A percentile compares a stretch with the other conserved stretches of the same genome.
Evolutionary conservation across 352 stramenopile species (phyloP).

Genomic region (Pythium vanterpoolii): DNA sequence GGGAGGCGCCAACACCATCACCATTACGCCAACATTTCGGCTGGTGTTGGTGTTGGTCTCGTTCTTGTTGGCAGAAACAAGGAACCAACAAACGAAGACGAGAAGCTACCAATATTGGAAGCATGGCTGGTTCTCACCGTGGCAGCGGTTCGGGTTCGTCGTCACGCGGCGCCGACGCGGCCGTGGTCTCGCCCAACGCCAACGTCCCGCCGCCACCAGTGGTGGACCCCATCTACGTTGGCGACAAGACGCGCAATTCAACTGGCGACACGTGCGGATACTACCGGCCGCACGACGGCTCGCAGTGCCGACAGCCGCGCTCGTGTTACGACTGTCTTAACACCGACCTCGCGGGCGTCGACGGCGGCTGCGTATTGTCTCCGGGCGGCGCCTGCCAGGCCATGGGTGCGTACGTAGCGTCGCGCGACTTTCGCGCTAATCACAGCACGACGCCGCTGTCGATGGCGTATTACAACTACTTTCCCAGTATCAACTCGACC

Average conservation of each 20-base stretch:
- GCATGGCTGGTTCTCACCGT: conserved; percentile 13
- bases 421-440: conserved; percentile 59
- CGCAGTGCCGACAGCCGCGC: conserved; percentile 51
- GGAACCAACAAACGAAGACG: not conserved
- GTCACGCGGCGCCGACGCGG: not conserved
- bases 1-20: not conserved
- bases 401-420: conserved; percentile 46
- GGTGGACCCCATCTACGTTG: conserved; percentile 20
- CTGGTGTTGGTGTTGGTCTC: not conserved
- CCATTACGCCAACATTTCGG: not conserved
- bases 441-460: conserved; percentile 26
- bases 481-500: conserved; percentile 51
- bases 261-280: conserved; percentile 62
- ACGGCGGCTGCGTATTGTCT: conserved; percentile 48
- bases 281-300: conserved; percentile 36
- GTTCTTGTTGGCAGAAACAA: too few species aligned
- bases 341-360: conserved; percentile 27
- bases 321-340: conserved; percentile 76
- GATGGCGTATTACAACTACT: conserved; percentile 53
- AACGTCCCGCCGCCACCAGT: not conserved
- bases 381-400: conserved; percentile 53
- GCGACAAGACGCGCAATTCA: conserved; percentile 38
- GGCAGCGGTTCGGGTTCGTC: conserved; percentile 3
- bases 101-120: not conserved
- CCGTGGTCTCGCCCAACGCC: not conserved